These are phyloP conservation scores for Lactifluus pinguis DNA, from an alignment of 768 basidiomycete species.

Conservation along the genomic window DNA sequence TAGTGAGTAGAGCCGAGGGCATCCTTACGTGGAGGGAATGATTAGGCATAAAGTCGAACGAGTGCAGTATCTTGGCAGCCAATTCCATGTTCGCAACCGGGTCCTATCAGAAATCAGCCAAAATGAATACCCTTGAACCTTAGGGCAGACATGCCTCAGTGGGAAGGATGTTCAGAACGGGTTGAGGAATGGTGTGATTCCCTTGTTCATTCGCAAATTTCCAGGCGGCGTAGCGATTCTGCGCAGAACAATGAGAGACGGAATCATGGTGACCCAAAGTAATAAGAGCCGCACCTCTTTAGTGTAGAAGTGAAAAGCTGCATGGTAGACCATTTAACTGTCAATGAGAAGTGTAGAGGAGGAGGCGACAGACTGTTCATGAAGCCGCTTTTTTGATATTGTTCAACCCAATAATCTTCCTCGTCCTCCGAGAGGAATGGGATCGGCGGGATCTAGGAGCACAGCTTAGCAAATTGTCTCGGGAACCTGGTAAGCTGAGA, in stretches of 20 bases:
- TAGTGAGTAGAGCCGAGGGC: not conserved
- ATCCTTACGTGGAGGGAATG: constrained; percentile 28
- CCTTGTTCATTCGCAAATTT: constrained; percentile 31
- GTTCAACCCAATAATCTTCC: constrained; percentile 63
- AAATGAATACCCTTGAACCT: not conserved
- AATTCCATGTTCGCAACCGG: constrained; percentile 37
- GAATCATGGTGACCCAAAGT: not conserved
- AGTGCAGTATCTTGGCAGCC: constrained; percentile 24
- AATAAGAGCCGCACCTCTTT: constrained; percentile 31
- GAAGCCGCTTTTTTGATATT: constrained; percentile 51
- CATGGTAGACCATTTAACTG: not conserved
- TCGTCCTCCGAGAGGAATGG: constrained; percentile 52
- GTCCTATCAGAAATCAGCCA: constrained; percentile 25
- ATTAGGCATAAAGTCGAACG: constrained; percentile 28
- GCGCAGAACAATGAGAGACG: not conserved
- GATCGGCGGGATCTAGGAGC: constrained; percentile 45
- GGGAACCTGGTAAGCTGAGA: no score
- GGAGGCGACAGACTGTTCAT: constrained; percentile 41
- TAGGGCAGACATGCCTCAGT: constrained; percentile 25
- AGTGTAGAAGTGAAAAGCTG: constrained; percentile 62
- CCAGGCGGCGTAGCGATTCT: constrained; percentile 36
- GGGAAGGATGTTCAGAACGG: constrained; percentile 34
- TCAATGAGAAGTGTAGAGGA: constrained; percentile 1
- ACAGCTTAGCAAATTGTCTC: not conserved
- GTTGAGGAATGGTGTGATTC: constrained; percentile 36